Evolutionary conservation across 139 green algal species (phyloP).

Genomic region (Chlorokybus atmophyticus): DNA sequence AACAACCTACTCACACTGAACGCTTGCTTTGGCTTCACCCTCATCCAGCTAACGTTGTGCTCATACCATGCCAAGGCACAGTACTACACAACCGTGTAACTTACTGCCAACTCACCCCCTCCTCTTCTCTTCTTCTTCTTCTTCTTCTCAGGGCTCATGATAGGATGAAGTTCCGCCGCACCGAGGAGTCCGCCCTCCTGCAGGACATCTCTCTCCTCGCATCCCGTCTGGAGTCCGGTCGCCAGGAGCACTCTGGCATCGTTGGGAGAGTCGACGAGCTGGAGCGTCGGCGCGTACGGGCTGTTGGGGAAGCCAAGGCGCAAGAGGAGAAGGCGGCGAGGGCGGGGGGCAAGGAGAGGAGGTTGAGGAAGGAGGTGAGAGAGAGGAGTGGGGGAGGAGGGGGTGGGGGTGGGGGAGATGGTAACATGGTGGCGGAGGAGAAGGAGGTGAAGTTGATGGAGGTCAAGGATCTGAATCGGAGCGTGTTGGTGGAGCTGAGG

Average conservation of each 20-base stretch:
- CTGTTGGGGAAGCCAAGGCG: neutral
- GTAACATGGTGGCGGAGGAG: neutral
- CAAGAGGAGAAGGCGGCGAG: slow-evolving; percentile 23
- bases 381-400: neutral
- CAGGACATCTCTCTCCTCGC: slow-evolving; percentile 19
- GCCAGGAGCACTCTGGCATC: slow-evolving; percentile 30
- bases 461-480: neutral
- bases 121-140: too few species aligned
- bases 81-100: too few species aligned
- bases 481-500: neutral
- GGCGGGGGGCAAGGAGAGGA: slow-evolving; percentile 8
- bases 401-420: neutral
- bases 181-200: slow-evolving; percentile 17
- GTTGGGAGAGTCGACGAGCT: slow-evolving; percentile 31
- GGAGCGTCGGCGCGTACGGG: slow-evolving; percentile 4
- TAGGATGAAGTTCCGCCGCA: slow-evolving; percentile 44
- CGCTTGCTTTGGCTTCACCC: too few species aligned
- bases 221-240: slow-evolving; percentile 17
- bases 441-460: slow-evolving; percentile 6
- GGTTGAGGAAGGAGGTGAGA: neutral
- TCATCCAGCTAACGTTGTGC: too few species aligned
- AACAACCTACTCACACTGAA: too few species aligned
- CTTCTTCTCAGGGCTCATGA: too few species aligned
- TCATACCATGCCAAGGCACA: too few species aligned
- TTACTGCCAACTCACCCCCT: too few species aligned